Conservation (phyloP, 768 basidiomycete species). For the Melanogaster broomeanus region DNA sequence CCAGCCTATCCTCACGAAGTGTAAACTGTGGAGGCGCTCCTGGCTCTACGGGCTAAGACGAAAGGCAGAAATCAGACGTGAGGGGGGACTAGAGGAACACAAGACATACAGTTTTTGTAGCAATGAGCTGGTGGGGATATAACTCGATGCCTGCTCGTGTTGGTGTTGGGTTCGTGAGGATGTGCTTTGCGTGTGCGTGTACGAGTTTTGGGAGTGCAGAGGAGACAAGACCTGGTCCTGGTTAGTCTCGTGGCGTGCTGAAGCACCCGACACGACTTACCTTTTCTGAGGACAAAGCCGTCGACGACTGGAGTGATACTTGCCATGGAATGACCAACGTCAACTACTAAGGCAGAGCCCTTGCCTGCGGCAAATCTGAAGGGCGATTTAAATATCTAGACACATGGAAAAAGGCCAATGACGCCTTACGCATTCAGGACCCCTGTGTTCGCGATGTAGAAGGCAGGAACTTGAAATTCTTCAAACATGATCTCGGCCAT, state of each 20-base stretch:
- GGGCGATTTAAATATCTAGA: conserved; percentile 11
- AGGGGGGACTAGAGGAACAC: not conserved
- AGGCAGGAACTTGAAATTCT: conserved; percentile 91
- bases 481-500: conserved; percentile 99
- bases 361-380: conserved; percentile 92
- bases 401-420: conserved; percentile 6
- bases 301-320: conserved; percentile 96
- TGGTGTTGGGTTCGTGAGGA: conserved; percentile 51
- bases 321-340: conserved; percentile 86
- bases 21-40: conserved; percentile 63
- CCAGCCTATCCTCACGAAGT: conserved; percentile 72
- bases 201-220: conserved; percentile 80
- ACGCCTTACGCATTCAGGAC: conserved; percentile 89
- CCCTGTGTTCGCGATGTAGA: conserved; percentile 94
- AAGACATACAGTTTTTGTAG: conserved; percentile 66
- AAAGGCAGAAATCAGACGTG: conserved; percentile 2
- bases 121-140: conserved; percentile 85
- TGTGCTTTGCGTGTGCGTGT: conserved; percentile 73
- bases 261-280: conserved; percentile 36
- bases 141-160: conserved; percentile 65
- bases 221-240: conserved; percentile 65
- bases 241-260: not conserved
- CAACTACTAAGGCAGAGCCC: conserved; percentile 95
- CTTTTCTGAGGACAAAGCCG: conserved; percentile 96
- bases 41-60: conserved; percentile 69